Evolutionary conservation across 257 asterid genomes (phyloP), one percentile per base, ranked within the genome.

Genomic region (Rauvolfia tetraphylla): DNA sequence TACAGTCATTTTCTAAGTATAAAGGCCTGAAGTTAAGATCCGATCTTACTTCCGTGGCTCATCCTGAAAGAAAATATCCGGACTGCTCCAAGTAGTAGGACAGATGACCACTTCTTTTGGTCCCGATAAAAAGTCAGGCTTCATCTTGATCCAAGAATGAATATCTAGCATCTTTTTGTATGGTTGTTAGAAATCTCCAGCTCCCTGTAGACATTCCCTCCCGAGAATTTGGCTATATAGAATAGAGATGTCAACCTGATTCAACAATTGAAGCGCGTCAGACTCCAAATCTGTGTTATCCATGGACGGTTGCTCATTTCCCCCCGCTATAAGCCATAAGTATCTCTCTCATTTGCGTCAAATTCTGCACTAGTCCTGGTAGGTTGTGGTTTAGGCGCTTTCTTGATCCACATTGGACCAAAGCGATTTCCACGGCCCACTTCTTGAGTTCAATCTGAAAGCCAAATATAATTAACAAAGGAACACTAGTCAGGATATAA

Each of bases 351-450:
- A 0, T 18, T 25, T 2, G 51, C 34, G 29, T 72, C 12, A 68
- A 44, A 29, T 42, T 29, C 5, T 1, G 23, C 29, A 18, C 36
- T 34, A 31, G 27, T 27, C 39, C n/a, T 0, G 46, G 20, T 7
- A 1, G 49, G 13, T 38, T 61, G 34, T 41, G 39, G 51, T 44
- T 90, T 81, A 89, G 71, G 78, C 70, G 68, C 66, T 41, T 38
- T 87, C 93, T 69, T 87, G 70, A 56, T 90, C 90, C 49, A 75
- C 34, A 79, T 86, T 92, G 4, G 83, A 80, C 83, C 74, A 75
- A 1, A 95, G 80, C 82, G 89, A 86, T 78, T 84, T 87, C 99
- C 99, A 95, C 27, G 96, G 99, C 57, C 97, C 99, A 23, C 76
- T 87, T 86, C 91, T 84, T 34, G 90, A 85, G 83, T 89, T 82